Evolutionary conservation across 1,139 yeast genomes (phyloP), one percentile per base, ranked within the genome.

Genomic region (Suhomyces taliae): DNA sequence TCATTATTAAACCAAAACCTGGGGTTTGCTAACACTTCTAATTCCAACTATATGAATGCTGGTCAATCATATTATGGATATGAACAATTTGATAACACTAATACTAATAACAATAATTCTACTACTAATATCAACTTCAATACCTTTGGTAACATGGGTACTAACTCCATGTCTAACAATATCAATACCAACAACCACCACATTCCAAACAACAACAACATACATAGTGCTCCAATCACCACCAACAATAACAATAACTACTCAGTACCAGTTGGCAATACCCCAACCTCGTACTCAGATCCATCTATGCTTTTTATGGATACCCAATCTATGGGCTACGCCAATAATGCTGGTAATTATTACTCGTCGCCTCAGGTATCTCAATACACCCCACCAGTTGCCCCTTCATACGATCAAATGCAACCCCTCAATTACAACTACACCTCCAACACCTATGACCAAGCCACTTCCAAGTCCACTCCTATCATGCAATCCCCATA

Each of bases 11-110:
- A 19, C 37, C 32, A 9, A 29, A 29, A 9, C 32, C 32, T 29
- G 32, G 32, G 7, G 5, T 9, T 29, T 29, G 32, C 32, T 29
- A 11, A 11, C 32, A 9, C 32, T 29, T 29, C 15, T 27, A 32
- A 27, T 27, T 32, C 37, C 36, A 11, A 34, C 37, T 37, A 38
- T 39, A 40, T 49, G 54, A 53, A 47, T 56, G 57, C 60, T 41
- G 60, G 61, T 34, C 61, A 56, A 40, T 48, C 59, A 31, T 58
- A 55, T 49, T 41, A 41, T 24, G 45, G 45, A 31, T 15, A 34
- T 15, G 39, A 40, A n/a, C 14, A 26, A 14, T 27, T 26, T 27
- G 33, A 29, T 32, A 8, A 31, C 32, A 31, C 39, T 36, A 35
- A 14, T 14, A 11, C 11, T 37, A 35, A 15, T 15, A 14, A 10